A percentile compares a stretch with the other conserved stretches of the same genome.
phyloP scores from a whole-genome alignment of 1,139 yeast genomes.

The Diutina ranongensis region DNA sequence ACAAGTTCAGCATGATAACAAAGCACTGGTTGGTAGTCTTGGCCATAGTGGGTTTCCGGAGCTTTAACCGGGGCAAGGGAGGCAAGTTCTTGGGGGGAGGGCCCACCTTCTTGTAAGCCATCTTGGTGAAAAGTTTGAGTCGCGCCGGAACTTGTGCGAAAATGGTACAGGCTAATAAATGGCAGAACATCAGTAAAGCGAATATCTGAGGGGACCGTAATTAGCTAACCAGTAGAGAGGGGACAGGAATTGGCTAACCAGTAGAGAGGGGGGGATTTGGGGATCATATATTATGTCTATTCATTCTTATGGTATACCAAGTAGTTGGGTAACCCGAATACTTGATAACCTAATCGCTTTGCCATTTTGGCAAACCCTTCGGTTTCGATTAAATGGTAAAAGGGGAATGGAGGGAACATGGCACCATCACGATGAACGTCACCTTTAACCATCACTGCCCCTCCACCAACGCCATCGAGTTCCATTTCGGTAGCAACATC shows the following conservation, averaged over 20 bases:
- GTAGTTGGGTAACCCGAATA: conserved; percentile 88
- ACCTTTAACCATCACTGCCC: conserved; percentile 89
- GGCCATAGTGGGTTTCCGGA: conserved; percentile 49
- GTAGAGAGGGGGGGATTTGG: too few relatives aligned
- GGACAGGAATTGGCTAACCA: too few relatives aligned
- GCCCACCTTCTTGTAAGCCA: conserved; percentile 22
- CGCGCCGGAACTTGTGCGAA: too few relatives aligned
- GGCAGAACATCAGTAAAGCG: too few relatives aligned
- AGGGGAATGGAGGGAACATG: conserved; percentile 97
- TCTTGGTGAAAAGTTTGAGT: conserved; percentile 8
- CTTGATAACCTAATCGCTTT: conserved; percentile 81
- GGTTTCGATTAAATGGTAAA: conserved; percentile 91
- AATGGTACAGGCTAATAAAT: too few relatives aligned
- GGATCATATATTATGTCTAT: too few relatives aligned
- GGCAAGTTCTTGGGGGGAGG: conserved; percentile 37
- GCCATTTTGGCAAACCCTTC: conserved; percentile 99
- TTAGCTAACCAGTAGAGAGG: too few relatives aligned
- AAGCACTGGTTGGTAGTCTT: conserved; percentile 61
- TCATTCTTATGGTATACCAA: conserved; percentile 80
- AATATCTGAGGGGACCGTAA: too few relatives aligned
- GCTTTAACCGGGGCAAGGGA: conserved; percentile 64
- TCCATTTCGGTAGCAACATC: conserved; percentile 55
- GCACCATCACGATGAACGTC: conserved; percentile 99
- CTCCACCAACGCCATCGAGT: conserved; percentile 96
- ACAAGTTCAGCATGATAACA: conserved; percentile 71